Conservation (phyloP, 768 basidiomycete species). For the Hericium alpestre region DNA sequence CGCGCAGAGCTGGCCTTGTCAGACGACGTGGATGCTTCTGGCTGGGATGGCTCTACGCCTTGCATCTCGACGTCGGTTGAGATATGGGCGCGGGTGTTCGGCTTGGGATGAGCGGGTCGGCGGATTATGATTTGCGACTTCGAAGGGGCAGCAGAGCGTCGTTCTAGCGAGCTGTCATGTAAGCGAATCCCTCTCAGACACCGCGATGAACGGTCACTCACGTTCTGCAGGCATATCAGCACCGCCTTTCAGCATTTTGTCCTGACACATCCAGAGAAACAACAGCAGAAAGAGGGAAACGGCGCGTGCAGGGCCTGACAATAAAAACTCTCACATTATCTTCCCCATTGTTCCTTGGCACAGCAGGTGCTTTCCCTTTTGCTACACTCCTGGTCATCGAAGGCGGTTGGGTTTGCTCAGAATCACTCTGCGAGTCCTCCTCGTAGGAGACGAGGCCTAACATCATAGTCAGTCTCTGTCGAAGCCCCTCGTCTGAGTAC, state of each 20-base stretch:
- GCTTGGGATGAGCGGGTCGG: constrained; percentile 9
- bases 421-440: constrained; percentile 14
- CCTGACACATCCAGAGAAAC: constrained; percentile 13
- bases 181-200: neutral
- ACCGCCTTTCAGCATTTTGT: constrained; percentile 10
- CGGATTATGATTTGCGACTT: constrained; percentile 14
- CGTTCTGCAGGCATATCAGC: constrained; percentile 7
- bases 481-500: too few relatives aligned
- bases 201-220: neutral
- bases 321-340: constrained; percentile 15
- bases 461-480: neutral
- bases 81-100: constrained; percentile 5
- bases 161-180: neutral
- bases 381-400: neutral
- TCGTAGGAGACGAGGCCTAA: constrained; percentile 13
- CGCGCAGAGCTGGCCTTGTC: neutral
- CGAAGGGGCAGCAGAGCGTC: constrained; percentile 1
- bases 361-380: neutral
- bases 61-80: constrained; percentile 4
- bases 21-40: neutral
- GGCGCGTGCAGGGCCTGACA: constrained; percentile 11
- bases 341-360: neutral
- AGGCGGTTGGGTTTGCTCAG: constrained; percentile 1
- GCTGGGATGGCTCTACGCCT: neutral
- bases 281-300: constrained; percentile 15